These are phyloP conservation scores for Lactarius sanguifluus DNA, from an alignment of 768 basidiomycete genomes.

Conservation along the genomic window DNA sequence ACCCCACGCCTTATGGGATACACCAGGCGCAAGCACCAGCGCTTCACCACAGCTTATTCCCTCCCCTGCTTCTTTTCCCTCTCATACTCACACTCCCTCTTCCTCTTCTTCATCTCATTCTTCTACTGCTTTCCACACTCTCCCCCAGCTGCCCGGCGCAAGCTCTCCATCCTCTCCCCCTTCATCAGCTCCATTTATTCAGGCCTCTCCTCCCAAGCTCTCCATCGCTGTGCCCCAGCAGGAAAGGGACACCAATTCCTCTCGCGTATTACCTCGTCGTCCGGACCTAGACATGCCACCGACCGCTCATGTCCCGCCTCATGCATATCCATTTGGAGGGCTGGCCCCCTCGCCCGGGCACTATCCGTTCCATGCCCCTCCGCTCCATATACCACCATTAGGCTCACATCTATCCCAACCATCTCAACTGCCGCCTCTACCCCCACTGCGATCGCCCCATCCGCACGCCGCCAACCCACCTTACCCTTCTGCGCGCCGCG, in stretches of 20 bases:
- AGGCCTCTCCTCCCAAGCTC: constrained; percentile 10
- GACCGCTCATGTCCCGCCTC: constrained; percentile 26
- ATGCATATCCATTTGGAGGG: constrained; percentile 26
- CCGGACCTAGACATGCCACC: constrained; percentile 25
- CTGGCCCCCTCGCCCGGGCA: constrained; percentile 37
- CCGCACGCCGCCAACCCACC: constrained; percentile 28
- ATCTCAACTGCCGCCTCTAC: constrained; percentile 16
- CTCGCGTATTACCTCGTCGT: constrained; percentile 21
- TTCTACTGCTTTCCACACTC: constrained; percentile 16
- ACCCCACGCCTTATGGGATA: constrained; percentile 30
- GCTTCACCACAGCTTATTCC: constrained; percentile 25
- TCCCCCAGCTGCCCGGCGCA: constrained; percentile 27
- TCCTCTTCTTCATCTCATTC: constrained; percentile 21
- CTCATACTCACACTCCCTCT: constrained; percentile 22
- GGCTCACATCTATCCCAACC: constrained; percentile 14
- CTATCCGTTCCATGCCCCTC: constrained; percentile 37
- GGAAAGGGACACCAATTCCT: constrained; percentile 19
- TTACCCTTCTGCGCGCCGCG: constrained; percentile 28
- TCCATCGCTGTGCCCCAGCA: constrained; percentile 15
- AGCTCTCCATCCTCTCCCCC: constrained; percentile 19
- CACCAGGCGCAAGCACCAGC: constrained; percentile 32
- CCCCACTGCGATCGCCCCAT: constrained; percentile 24
- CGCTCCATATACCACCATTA: constrained; percentile 29
- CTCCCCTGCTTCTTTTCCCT: constrained; percentile 25
- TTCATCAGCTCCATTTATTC: constrained; percentile 19